Conservation (phyloP, 202 grass and related monocot genomes). For the Panicum virgatum region DNA sequence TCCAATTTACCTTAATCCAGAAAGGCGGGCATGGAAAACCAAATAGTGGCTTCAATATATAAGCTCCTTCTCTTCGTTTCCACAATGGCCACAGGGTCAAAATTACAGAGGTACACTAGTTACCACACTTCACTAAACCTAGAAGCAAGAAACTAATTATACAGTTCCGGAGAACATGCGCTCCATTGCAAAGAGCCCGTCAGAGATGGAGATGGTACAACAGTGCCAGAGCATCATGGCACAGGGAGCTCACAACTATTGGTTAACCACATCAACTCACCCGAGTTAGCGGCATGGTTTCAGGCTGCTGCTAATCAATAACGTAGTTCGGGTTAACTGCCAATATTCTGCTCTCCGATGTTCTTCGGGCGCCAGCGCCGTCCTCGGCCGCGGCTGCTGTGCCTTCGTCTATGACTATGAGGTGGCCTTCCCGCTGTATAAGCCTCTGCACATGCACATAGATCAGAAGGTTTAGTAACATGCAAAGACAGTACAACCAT, state of each 20-base stretch:
- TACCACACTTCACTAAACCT: conserved; percentile 4
- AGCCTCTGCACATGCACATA: conserved; percentile 73
- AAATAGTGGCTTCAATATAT: too few species aligned
- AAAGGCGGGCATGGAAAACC: background rate
- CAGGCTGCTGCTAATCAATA: conserved; percentile 59
- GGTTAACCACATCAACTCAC: conserved; percentile 20
- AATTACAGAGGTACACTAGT: conserved; percentile 13
- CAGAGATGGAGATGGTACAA: conserved; percentile 32
- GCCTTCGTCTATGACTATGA: conserved; percentile 92
- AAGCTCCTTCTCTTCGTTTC: background rate
- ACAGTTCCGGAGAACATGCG: conserved; percentile 11
- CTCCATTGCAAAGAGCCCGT: background rate
- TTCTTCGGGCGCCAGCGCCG: conserved; percentile 33
- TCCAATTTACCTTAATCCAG: background rate
- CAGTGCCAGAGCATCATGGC: conserved; percentile 2
- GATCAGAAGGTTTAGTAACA: background rate
- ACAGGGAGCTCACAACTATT: background rate
- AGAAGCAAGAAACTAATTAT: conserved; percentile 1
- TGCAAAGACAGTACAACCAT: background rate
- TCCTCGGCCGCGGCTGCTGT: conserved; percentile 26
- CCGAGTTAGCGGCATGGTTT: conserved; percentile 4
- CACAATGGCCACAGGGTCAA: background rate
- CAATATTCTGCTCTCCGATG: conserved; percentile 69
- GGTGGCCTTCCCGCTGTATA: conserved; percentile 92
- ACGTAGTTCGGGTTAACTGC: conserved; percentile 93